Percentiles rank a stretch among this genome's conserved stretches.
These are phyloP conservation scores for Podospora comata DNA, from an alignment of 495 filamentous ascomycete species.

Conservation along the genomic window DNA sequence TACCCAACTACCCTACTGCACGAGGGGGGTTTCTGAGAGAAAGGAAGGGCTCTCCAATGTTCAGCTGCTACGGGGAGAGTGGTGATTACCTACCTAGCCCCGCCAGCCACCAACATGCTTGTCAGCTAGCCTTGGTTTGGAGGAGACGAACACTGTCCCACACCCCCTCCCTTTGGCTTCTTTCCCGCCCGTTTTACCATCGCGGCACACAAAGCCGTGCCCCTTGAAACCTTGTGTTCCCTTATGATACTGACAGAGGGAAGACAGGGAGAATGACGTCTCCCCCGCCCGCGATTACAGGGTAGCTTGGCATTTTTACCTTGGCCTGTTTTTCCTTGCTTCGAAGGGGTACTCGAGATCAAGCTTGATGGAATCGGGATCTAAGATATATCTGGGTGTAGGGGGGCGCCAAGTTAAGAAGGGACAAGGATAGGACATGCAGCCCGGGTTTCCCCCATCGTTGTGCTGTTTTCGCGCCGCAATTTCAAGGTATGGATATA, in stretches of 20 bases:
- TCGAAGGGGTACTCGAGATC: neutral
- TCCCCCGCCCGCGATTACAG: neutral
- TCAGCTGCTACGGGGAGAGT: neutral
- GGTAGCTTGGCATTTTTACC: neutral
- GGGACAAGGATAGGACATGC: neutral
- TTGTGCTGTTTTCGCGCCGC: neutral
- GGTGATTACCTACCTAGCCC: neutral
- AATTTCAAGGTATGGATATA: neutral
- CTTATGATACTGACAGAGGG: neutral
- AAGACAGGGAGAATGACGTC: neutral
- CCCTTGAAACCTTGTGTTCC: neutral
- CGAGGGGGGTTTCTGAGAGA: neutral
- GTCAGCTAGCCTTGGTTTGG: neutral
- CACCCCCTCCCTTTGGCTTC: neutral
- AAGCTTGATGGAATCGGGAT: neutral
- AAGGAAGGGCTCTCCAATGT: neutral
- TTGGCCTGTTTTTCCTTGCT: neutral
- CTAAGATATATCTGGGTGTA: neutral
- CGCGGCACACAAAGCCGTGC: neutral
- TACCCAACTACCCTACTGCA: neutral
- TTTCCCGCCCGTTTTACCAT: no score
- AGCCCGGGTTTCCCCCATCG: neutral
- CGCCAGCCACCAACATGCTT: neutral
- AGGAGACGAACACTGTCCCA: neutral
- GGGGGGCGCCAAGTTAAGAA: neutral